Base-by-base conservation (phyloP, 2,329 filamentous ascomycete species). In the Aspergillus aculeatinus region DNA sequence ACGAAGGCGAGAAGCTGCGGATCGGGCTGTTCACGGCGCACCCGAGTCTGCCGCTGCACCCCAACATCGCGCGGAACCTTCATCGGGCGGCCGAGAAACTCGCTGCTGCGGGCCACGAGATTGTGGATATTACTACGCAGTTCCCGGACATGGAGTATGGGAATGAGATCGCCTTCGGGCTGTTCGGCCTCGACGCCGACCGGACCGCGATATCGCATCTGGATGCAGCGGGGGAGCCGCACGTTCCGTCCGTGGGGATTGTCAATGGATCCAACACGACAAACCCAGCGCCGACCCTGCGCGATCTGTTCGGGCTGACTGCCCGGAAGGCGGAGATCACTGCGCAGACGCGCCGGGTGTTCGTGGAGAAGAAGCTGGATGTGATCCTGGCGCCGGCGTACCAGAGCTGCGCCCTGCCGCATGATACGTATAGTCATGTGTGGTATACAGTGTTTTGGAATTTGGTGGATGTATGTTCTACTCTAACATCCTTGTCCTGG, bases 1-100 rank as follows among this genome's bases (percentile, higher is more conserved):
- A 31, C 12, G 51, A 7, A 2, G 25, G 55, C 44, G 29, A 49
- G 0, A 31, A 27, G 6, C 58, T 70, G 9, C 65, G 50, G 0
- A 64, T 71, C 5, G 69, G 69, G 0, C 23, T 69, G 11, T 58
- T 70, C 1, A 65, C 61, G 4, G 69, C 68, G 39, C 66, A 70
- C 39, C 55, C 64, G 5, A 35, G 44, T 4, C 54, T 52, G 4
- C 67, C 68, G 6, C 44, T 68, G 3, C 69, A 71, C 53, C 69
- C 69, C 1, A 61, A 51, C 23, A 68, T 71, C 58, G 60, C 64
- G 9, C 67, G 65, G 2, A 65, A 61, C 0, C 35, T 71, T 11
- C 25, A 21, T 1, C 47, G 5, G 14, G 67, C 66, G 0, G 51
- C 52, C 0, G 27, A 60, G 14, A 70, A 66, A 44, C 65, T 71